Conservation (phyloP, 1,284 basidiomycete genomes). For the Austroboletus niveus region DNA sequence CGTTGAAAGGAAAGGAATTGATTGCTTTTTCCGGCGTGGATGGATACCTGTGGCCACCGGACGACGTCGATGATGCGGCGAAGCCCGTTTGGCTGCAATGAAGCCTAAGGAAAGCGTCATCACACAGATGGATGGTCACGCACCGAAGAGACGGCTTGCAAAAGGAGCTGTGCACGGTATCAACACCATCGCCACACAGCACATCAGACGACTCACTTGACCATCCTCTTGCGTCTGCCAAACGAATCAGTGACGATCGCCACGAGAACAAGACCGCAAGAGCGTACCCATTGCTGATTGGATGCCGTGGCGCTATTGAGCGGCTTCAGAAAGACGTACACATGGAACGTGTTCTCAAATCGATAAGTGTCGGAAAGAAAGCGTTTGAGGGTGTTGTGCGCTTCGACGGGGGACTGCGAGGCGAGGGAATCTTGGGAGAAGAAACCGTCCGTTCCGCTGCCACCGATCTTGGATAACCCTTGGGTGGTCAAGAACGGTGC, state of each 20-base stretch:
- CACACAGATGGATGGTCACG: not conserved
- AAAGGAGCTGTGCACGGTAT: constrained; percentile 36
- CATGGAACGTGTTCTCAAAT: constrained; percentile 40
- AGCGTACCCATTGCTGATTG: constrained; percentile 53
- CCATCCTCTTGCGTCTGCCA: constrained; percentile 50
- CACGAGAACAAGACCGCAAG: not conserved
- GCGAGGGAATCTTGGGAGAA: constrained; percentile 25
- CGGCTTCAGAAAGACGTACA: constrained; percentile 50
- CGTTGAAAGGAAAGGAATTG: constrained; percentile 57
- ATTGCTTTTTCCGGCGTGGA: constrained; percentile 32
- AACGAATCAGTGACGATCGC: not conserved
- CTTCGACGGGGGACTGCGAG: constrained; percentile 44
- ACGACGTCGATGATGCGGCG: constrained; percentile 53
- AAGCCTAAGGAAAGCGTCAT: not conserved
- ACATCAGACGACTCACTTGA: constrained; percentile 38
- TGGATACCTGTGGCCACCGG: constrained; percentile 44
- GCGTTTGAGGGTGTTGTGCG: constrained; percentile 47
- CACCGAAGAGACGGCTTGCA: constrained; percentile 44
- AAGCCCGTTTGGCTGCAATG: constrained; percentile 48
- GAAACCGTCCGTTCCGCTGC: constrained; percentile 38
- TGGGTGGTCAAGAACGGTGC: constrained; percentile 47
- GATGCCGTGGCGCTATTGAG: constrained; percentile 47
- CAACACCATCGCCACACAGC: too few relatives aligned
- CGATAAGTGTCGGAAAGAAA: constrained; percentile 46
- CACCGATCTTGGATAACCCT: constrained; percentile 45